These are phyloP conservation scores for Metschnikowia santaceciliae DNA, from an alignment of 805 yeast species.

Conservation along the genomic window DNA sequence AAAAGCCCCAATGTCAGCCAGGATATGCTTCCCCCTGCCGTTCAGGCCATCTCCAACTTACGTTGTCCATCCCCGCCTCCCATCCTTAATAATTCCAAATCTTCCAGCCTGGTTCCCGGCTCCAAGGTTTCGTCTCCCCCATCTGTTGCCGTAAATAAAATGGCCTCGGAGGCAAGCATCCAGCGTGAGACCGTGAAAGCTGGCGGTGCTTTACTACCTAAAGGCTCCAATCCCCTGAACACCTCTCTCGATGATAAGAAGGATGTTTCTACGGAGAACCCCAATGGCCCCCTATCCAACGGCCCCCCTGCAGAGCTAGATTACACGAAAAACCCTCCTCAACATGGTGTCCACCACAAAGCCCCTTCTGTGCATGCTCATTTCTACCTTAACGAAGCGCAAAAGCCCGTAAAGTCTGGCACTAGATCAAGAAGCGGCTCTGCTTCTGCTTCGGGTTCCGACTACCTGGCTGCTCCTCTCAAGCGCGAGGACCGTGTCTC, in stretches of 20 bases:
- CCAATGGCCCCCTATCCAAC: not conserved
- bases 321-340: slow-evolving; percentile 28
- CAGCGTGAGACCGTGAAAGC: slow-evolving; percentile 37
- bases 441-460: slow-evolving; percentile 26
- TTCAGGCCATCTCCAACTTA: slow-evolving; percentile 53
- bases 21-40: slow-evolving; percentile 43
- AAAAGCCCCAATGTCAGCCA: not conserved
- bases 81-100: slow-evolving; percentile 36
- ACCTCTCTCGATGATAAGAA: not conserved
- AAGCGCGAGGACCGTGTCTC: slow-evolving; percentile 14
- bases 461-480: slow-evolving; percentile 14
- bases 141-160: not conserved
- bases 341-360: slow-evolving; percentile 42
- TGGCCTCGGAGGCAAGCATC: not conserved
- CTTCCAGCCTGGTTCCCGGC: slow-evolving; percentile 4
- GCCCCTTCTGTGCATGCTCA: slow-evolving; percentile 74
- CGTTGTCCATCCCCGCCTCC: slow-evolving; percentile 77
- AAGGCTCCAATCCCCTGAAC: slow-evolving; percentile 3
- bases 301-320: slow-evolving; percentile 17
- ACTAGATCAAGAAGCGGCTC: slow-evolving; percentile 40
- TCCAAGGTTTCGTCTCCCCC: slow-evolving; percentile 5
- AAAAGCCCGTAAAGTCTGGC: slow-evolving; percentile 41
- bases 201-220: slow-evolving; percentile 43
- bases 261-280: not conserved
- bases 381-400: slow-evolving; percentile 64